Evolutionary conservation across 257 asterid genomes (phyloP), one percentile per base, ranked within the genome.

Genomic region (Gynochthodes officinalis): DNA sequence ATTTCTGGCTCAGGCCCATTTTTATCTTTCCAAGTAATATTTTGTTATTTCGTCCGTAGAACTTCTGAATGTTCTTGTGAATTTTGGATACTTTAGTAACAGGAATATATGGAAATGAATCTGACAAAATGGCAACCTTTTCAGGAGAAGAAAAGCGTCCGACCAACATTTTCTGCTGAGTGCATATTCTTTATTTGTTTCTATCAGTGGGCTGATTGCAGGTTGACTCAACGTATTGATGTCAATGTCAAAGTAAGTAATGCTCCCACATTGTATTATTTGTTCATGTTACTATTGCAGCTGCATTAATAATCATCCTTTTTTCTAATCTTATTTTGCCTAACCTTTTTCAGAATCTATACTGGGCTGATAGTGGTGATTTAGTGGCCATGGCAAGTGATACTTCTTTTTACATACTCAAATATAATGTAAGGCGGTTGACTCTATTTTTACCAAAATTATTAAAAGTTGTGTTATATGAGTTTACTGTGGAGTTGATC

Each of bases 361-460:
- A 92, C 75, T 92, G 98, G 98, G 98, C 96, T 79, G 98, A 92
- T 73, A 84, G 96, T 42, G 98, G 96, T 68, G 98, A 92, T 86
- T 78, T 92, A 79, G 90, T 92, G 83, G 82, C 98, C 76, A 87
- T 92, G 82, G 89, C 96, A 61, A 87, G 98, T 67, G 98, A 92
- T 62, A 7, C 96, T 28, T 86, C 98, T 62, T 90, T 90, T 83
- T 90, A 90, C 84, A 87, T 92, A 64, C 98, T 92, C n/a, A 87
- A 90, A 83, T 92, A 79, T 75, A 91, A 89, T 74, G 98, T 93
- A 70, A 67, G 84, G 68, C 62, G 19, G 54, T 69, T 30, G 32
- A 13, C 27, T 30, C 16, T 23, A 55, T 52, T 23, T 21, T n/a
- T 71, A 46, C 18, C 3, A 3, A 8, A 27, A 66, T 75, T 54